phyloP scores from a whole-genome alignment of 2,329 filamentous ascomycete genomes.

The Domatiomyces catenatus region DNA sequence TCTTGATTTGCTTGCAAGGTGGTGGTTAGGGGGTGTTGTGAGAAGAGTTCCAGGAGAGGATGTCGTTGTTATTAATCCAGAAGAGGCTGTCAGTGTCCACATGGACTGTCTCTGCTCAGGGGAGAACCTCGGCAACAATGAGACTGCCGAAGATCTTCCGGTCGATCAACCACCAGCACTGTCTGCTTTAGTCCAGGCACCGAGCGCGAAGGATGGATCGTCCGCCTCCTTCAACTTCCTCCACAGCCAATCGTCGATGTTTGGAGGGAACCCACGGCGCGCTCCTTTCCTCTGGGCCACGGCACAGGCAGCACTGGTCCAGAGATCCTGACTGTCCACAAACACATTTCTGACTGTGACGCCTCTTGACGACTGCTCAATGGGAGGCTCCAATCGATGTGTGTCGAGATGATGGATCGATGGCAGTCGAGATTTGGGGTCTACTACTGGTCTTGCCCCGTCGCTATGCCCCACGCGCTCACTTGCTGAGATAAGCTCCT shows the following conservation, averaged over 20 bases:
- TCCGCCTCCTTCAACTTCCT: not conserved
- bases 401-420: slow-evolving; percentile 2
- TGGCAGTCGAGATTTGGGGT: not conserved
- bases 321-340: slow-evolving; percentile 4
- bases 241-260: not conserved
- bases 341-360: slow-evolving; percentile 2
- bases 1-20: not conserved
- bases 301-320: slow-evolving; percentile 1
- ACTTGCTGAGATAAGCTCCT: not conserved
- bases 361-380: not conserved
- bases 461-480: not conserved
- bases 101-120: not conserved
- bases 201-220: not conserved
- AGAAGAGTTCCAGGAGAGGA: too few relatives aligned
- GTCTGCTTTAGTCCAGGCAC: not conserved
- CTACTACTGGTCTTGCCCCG: not conserved
- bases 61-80: not conserved
- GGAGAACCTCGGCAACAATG: not conserved
- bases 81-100: too few relatives aligned
- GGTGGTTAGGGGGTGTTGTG: too few relatives aligned
- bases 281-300: slow-evolving; percentile 1
- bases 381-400: not conserved
- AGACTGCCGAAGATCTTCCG: not conserved
- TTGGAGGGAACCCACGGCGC: not conserved
- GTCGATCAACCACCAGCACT: not conserved